Evolutionary conservation across 257 asterid genomes (phyloP), one percentile per base, ranked within the genome.

Genomic region (Solanum etuberosum): DNA sequence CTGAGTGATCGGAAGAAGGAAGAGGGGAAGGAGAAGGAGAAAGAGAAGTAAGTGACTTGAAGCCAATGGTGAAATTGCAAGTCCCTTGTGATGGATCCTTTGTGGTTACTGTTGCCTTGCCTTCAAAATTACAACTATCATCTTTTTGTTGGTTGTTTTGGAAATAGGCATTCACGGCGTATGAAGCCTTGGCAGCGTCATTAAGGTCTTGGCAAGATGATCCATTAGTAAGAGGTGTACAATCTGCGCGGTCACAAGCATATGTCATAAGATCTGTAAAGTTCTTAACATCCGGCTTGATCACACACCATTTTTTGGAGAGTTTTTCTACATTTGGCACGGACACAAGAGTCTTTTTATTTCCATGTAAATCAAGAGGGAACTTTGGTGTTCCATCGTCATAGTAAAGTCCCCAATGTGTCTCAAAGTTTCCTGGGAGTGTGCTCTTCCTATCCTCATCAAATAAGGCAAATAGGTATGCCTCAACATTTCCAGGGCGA

Each of bases 401-500:
- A 18, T 42, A 43, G n/a, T 88, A 88, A 5, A 91, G 42, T 3
- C 93, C 93, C 93, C 93, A 91, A 13, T 87, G 89, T 16, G 90
- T 90, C 88, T 91, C 92, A 63, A 91, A 91, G 57, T 81, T 73
- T 4, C 93, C 93, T 0, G 93, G 92, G 23, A 54, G 89, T 4
- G 68, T 81, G 31, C 93, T 90, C 87, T 91, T 91, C 31, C n/a
- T 83, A 48, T 91, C 89, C 87, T 91, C 93, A 31, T 91, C 93
- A 20, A 90, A 29, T 4, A 91, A 83, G 12, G 89, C 89, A 70
- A 90, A 90, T 20, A 90, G 1, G 85, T 89, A 90, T 0, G 88
- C 87, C 25, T 91, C 92, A 14, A 86, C 35, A 18, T 83, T 15
- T 7, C 85, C 86, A 71, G 92, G 89, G 46, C 88, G 88, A 59